These are phyloP conservation scores for Pythium volutum DNA, from an alignment of 352 stramenopile genomes.

Conservation along the genomic window DNA sequence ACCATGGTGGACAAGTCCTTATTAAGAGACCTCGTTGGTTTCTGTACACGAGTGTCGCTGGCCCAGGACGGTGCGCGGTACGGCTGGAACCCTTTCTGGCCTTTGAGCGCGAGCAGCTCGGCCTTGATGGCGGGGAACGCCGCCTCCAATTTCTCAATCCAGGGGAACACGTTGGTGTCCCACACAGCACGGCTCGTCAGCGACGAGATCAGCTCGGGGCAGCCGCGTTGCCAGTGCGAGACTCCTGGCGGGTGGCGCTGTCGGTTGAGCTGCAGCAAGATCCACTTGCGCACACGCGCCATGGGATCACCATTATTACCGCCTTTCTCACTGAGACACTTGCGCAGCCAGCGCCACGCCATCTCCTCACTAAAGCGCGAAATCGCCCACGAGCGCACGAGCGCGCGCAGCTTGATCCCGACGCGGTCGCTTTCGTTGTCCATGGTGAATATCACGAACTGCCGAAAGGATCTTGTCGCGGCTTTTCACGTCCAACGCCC, in stretches of 20 bases:
- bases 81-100: constrained; percentile 57
- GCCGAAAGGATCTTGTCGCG: background rate
- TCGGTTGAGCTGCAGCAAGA: constrained; percentile 67
- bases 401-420: constrained; percentile 36
- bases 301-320: constrained; percentile 31
- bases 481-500: too few species aligned
- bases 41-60: constrained; percentile 48
- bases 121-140: constrained; percentile 52
- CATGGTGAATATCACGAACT: too few species aligned
- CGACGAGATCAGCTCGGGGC: constrained; percentile 54
- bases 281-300: constrained; percentile 52
- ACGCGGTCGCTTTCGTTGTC: constrained; percentile 11
- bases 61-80: constrained; percentile 76
- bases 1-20: background rate
- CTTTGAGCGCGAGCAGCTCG: constrained; percentile 56
- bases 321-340: constrained; percentile 29
- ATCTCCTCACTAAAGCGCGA: constrained; percentile 70
- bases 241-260: constrained; percentile 21
- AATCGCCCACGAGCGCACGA: constrained; percentile 58
- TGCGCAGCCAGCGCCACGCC: constrained; percentile 52
- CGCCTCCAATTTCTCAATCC: constrained; percentile 42
- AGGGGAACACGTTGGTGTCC: constrained; percentile 42
- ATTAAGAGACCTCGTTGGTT: background rate
- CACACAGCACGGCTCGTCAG: constrained; percentile 50
- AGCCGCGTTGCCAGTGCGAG: constrained; percentile 62